Evolutionary conservation across 1,139 yeast genomes (phyloP).

Genomic region (Yamadazyma blattariae): DNA sequence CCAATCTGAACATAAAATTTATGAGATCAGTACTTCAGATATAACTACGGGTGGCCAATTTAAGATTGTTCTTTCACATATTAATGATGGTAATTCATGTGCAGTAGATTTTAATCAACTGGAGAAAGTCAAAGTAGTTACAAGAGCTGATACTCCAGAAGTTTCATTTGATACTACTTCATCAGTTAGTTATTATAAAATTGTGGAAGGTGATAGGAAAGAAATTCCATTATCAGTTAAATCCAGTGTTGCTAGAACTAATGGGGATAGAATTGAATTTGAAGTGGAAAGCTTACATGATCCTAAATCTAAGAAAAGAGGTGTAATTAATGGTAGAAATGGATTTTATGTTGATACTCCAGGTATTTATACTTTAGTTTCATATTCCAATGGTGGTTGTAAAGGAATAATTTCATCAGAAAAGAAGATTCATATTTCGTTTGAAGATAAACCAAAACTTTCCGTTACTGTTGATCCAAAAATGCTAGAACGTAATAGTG

Average conservation of each 20-base stretch:
- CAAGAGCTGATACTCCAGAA: constrained; percentile 64
- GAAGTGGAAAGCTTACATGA: constrained; percentile 15
- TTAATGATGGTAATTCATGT: constrained; percentile 75
- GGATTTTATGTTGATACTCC: constrained; percentile 48
- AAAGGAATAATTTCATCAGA: constrained; percentile 50
- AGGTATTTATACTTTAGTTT: constrained; percentile 62
- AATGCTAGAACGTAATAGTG: constrained; percentile 9
- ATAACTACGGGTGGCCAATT: constrained; percentile 70
- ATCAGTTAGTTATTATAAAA: constrained; percentile 25
- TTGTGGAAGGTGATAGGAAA: constrained; percentile 61
- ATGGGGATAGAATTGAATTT: constrained; percentile 26
- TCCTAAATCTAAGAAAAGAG: constrained; percentile 16
- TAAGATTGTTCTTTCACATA: constrained; percentile 57
- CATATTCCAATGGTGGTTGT: constrained; percentile 67
- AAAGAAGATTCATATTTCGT: constrained; percentile 42
- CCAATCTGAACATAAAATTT: constrained; percentile 34
- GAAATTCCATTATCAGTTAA: constrained; percentile 54
- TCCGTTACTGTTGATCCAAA: constrained; percentile 23
- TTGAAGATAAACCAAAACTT: constrained; percentile 57
- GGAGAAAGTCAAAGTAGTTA: constrained; percentile 57
- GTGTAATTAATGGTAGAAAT: constrained; percentile 29
- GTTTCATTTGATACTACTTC: constrained; percentile 19
- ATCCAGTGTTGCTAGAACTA: constrained; percentile 27
- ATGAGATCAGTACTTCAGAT: constrained; percentile 41
- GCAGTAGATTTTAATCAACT: constrained; percentile 52